A percentile compares a stretch with the other conserved stretches of the same genome.
phyloP scores from a whole-genome alignment of 1,284 basidiomycete species.

The Sphaerobolus stellatus region DNA sequence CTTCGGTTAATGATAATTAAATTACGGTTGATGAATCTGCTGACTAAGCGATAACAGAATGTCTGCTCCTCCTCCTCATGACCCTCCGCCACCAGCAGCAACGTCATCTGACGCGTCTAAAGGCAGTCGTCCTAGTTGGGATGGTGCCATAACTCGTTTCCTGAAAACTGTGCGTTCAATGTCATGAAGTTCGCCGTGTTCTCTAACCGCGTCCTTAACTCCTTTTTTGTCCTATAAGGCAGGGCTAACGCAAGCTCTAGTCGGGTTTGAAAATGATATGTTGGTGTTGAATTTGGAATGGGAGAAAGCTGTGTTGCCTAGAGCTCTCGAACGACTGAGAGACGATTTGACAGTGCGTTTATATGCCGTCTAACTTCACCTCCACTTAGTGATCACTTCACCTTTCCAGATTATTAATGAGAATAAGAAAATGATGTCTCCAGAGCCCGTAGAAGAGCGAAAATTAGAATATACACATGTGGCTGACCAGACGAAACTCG shows the following conservation, averaged over 20 bases:
- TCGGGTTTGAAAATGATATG: slow-evolving; percentile 69
- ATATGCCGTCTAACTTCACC: slow-evolving; percentile 16
- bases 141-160: slow-evolving; percentile 6
- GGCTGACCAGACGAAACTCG: slow-evolving; percentile 43
- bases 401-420: no score
- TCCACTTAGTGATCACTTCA: no score
- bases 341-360: slow-evolving; percentile 52
- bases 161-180: slow-evolving; percentile 11
- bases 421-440: no score
- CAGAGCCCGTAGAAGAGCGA: slow-evolving; percentile 64
- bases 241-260: slow-evolving; percentile 59
- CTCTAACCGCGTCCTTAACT: background rate
- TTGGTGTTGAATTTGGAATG: slow-evolving; percentile 64
- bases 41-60: no score
- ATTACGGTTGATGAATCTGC: no score
- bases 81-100: no score
- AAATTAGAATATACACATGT: slow-evolving; percentile 61
- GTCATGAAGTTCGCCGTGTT: background rate
- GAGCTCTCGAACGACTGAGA: slow-evolving; percentile 52
- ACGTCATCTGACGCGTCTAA: no score
- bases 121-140: slow-evolving; percentile 4
- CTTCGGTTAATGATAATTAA: no score
- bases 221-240: slow-evolving; percentile 27
- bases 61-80: no score
- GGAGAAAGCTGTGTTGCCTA: slow-evolving; percentile 56